Base-by-base conservation (phyloP, 768 basidiomycete genomes). In the Lentinula sp. region DNA sequence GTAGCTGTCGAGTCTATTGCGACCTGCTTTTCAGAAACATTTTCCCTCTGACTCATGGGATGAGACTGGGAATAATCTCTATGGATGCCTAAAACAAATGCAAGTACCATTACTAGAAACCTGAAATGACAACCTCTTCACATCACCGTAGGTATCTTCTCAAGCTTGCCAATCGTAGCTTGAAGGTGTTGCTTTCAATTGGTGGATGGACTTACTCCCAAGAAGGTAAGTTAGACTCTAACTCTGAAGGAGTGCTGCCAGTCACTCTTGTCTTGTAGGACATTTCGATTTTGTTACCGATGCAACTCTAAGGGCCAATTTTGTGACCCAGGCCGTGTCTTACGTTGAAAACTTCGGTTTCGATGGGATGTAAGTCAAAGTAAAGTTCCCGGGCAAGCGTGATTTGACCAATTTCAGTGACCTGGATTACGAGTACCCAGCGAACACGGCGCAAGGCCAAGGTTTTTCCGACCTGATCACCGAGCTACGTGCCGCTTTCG, bases 81-180 rank as follows among this genome's bases (percentile, higher is more conserved):
- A 91, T 63, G 91, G 90, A 0, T 86, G 85, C 70, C 72, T 94
- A 67, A 93, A 93, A 74, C 91, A 93, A 69, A 78, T 89, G 62
- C 53, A 13, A 13, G 57, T 54, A 5, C 9, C n/a, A 4, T 49
- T 11, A 40, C 28, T 4, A 28, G 28, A n/a, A 21, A 4, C 45
- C 16, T 34, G 11, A 4, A 37, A 9, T n/a, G 21, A 18, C 5
- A n/a, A 31, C 18, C 78, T 67, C 74, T 87, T 51, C 65, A 87
- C 60, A 89, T 88, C 69, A 69, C 87, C 43, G 86, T 68, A 79
- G 59, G 35, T 60, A 78, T 68, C 75, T 88, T 48, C 66, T 88
- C 61, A 89, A 89, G 70, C 69, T 88, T 42, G 69, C 80, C 46
- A 77, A 85, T 65, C 77, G 87, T 67, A 79, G 80, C 61, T 66